Base-by-base conservation (phyloP, 176 grass and related monocot genomes). In the Saccharum officinarum region DNA sequence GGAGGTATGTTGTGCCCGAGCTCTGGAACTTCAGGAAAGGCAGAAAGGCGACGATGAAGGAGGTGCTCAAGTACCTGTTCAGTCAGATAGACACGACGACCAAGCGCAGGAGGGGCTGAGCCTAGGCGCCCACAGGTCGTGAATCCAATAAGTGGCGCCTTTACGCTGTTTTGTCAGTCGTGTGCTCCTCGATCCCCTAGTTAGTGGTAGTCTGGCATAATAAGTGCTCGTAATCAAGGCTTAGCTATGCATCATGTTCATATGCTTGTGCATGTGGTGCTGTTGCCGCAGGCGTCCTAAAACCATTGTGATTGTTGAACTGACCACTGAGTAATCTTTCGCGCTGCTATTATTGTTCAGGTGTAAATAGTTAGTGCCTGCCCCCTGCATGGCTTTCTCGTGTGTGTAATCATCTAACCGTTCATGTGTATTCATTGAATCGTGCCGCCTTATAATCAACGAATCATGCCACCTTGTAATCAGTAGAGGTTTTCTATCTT, bases 81-180 rank as follows among this genome's bases (percentile, higher is more conserved):
- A 9, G 63, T 13, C 57, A 66, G 44, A 15, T 54, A 8, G 30
- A 39, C 12, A 55, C 7, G 20, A 38, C 22, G 0, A 55, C 39
- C 18, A 92, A 90, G 46, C 59, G 76, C 69, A 26, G 82, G 76
- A 89, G 76, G 87, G 68, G 60, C 47, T 83, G 70, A 46, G 11
- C n/a, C n/a, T 2, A 14, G 39, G n/a, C 4, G 12, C 10, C 17
- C 39, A 9, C 17, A 17, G 30, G 13, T 6, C 25, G 28, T 3
- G 4, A 7, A 33, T 28, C 13, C 7, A 23, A 61, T 25, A 26
- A 62, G 8, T 23, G 12, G 25, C 1, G 10, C 4, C 4, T 63
- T 10, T 63, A 59, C 3, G 22, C 22, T 57, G 54, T n/a, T 50
- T 1, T 9, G 7, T 57, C 20, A 59, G 54, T 10, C 8, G 54